Evolutionary conservation across 257 asterid species (phyloP).

Genomic region (Solanum lycopersicoides): DNA sequence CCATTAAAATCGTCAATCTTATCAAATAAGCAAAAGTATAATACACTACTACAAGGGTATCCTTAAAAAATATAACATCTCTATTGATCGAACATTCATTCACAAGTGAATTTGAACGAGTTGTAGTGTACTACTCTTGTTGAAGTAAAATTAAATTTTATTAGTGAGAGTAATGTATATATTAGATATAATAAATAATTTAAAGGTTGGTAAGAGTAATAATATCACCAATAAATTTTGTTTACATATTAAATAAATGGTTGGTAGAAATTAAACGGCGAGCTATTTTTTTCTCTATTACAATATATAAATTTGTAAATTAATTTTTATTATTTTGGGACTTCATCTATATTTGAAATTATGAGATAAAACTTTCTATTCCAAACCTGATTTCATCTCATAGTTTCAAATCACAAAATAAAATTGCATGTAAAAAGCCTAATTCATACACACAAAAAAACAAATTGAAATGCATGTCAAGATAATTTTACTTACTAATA

Average conservation of each 20-base stretch:
- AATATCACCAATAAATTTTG: not conserved
- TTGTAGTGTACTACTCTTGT: too few species aligned
- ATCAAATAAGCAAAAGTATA: too few species aligned
- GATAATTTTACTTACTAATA: not conserved
- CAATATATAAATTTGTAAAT: too few species aligned
- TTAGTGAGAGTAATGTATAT: too few species aligned
- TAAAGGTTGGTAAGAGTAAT: not conserved
- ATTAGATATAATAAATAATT: too few species aligned
- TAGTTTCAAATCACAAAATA: too few species aligned
- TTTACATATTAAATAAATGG: too few species aligned
- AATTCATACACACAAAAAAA: too few species aligned
- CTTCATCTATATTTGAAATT: not conserved
- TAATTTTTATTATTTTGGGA: too few species aligned
- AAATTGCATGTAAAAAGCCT: not conserved
- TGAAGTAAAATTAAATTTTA: not conserved
- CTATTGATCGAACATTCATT: not conserved
- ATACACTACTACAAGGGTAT: not conserved
- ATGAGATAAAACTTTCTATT: not conserved
- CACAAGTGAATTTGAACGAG: not conserved
- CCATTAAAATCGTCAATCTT: not conserved
- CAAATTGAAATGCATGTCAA: not conserved
- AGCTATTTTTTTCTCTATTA: too few species aligned
- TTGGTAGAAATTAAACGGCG: not conserved
- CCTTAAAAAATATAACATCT: not conserved
- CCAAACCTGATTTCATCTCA: not conserved